Evolutionary conservation across 2,329 filamentous ascomycete genomes (phyloP).

Genomic region (Calonectria naviculata): DNA sequence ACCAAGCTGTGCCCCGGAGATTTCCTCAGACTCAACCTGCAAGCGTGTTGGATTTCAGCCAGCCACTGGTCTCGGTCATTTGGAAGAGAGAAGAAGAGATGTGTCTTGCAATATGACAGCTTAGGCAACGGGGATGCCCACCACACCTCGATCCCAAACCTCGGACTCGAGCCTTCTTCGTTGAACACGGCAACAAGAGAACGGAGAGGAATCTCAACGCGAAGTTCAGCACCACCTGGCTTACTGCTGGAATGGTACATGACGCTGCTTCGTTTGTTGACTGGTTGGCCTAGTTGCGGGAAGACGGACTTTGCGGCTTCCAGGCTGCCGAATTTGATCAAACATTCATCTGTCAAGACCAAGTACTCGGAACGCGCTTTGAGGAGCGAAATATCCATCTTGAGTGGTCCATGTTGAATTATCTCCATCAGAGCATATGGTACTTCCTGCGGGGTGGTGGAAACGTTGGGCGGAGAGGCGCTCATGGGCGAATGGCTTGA

Average conservation of each 20-base stretch:
- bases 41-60: slow-evolving; percentile 56
- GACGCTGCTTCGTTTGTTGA: slow-evolving; percentile 33
- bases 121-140: slow-evolving; percentile 60
- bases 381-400: slow-evolving; percentile 60
- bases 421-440: slow-evolving; percentile 52
- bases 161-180: slow-evolving; percentile 60
- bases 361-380: slow-evolving; percentile 63
- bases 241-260: slow-evolving; percentile 41
- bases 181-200: slow-evolving; percentile 64
- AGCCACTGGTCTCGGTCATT: slow-evolving; percentile 63
- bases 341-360: slow-evolving; percentile 61
- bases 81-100: slow-evolving; percentile 61
- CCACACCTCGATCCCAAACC: slow-evolving; percentile 67
- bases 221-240: slow-evolving; percentile 48
- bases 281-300: slow-evolving; percentile 52
- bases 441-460: slow-evolving; percentile 43
- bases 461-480: slow-evolving; percentile 44
- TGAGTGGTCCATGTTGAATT: slow-evolving; percentile 59
- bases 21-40: slow-evolving; percentile 51
- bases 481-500: slow-evolving; percentile 50
- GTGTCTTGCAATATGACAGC: slow-evolving; percentile 58
- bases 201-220: slow-evolving; percentile 60
- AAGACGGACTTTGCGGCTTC: slow-evolving; percentile 61
- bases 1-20: slow-evolving; percentile 50
- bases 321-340: slow-evolving; percentile 62